These are phyloP conservation scores for Thymus mandschuricus DNA, from an alignment of 257 asterid genomes.

Conservation along the genomic window DNA sequence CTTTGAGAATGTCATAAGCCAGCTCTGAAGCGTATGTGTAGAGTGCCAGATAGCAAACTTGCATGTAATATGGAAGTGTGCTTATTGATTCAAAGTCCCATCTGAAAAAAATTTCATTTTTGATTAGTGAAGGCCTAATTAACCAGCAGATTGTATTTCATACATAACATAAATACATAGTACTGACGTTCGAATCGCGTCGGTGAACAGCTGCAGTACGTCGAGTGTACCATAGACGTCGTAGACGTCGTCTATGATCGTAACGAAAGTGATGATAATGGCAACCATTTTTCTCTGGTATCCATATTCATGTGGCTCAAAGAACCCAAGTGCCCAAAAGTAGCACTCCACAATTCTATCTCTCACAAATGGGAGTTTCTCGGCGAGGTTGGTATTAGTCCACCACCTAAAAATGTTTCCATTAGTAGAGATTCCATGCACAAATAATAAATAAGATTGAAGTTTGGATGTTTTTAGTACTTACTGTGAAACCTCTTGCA, in stretches of 20 bases:
- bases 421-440: too few relatives aligned
- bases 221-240: slow-evolving; percentile 16
- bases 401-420: too few relatives aligned
- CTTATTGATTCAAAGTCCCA: slow-evolving; percentile 37
- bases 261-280: not conserved
- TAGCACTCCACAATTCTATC: slow-evolving; percentile 17
- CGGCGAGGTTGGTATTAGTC: not conserved
- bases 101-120: slow-evolving; percentile 26
- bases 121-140: too few relatives aligned
- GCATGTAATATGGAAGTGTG: slow-evolving; percentile 46
- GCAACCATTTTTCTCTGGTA: not conserved
- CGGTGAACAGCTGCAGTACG: not conserved
- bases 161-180: too few relatives aligned
- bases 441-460: too few relatives aligned
- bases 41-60: slow-evolving; percentile 42
- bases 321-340: not conserved
- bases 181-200: not conserved
- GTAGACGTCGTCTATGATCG: not conserved
- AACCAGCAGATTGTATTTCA: too few relatives aligned
- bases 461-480: too few relatives aligned
- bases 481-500: slow-evolving; percentile 3
- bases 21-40: slow-evolving; percentile 35
- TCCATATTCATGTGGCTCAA: not conserved
- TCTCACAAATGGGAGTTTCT: slow-evolving; percentile 19
- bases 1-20: slow-evolving; percentile 43